Evolutionary conservation across 352 stramenopile species (phyloP).

Genomic region (Globisporangium camurandrum): DNA sequence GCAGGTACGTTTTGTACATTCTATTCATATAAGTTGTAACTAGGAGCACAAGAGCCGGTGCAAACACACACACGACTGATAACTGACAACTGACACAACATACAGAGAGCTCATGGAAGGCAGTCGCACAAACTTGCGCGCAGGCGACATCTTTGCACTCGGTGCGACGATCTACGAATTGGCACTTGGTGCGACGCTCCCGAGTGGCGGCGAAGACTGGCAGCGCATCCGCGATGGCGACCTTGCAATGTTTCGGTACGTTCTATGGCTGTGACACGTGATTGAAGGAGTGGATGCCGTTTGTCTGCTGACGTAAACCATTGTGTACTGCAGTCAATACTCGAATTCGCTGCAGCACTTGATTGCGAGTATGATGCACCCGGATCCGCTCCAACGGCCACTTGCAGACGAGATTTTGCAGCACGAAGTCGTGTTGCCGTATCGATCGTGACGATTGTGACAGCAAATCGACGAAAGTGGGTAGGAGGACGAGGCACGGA

Average conservation of each 20-base stretch:
- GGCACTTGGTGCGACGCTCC: slow-evolving; percentile 55
- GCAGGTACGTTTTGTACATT: slow-evolving; percentile 32
- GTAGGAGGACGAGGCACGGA: no score
- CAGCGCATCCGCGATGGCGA: slow-evolving; percentile 83
- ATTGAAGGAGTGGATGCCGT: no score
- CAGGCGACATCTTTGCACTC: slow-evolving; percentile 80
- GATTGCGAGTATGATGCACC: slow-evolving; percentile 84
- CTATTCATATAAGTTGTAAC: no score
- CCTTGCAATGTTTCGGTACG: slow-evolving; percentile 64
- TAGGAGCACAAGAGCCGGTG: no score
- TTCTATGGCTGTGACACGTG: no score
- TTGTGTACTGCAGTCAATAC: slow-evolving; percentile 50
- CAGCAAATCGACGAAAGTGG: no score
- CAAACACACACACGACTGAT: no score
- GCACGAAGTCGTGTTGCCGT: slow-evolving; percentile 72
- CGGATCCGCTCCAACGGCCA: slow-evolving; percentile 71
- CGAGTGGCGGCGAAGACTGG: slow-evolving; percentile 73
- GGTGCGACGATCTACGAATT: slow-evolving; percentile 82
- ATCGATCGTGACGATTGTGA: slow-evolving; percentile 21
- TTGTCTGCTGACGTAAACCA: slow-evolving; percentile 1
- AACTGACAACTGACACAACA: no score
- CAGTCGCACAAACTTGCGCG: slow-evolving; percentile 63
- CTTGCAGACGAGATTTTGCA: slow-evolving; percentile 79
- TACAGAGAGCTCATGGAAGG: slow-evolving; percentile 73
- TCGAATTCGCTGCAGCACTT: slow-evolving; percentile 84